Evolutionary conservation across 1,139 yeast genomes (phyloP).

Genomic region (Yamadazyma epiphylla): DNA sequence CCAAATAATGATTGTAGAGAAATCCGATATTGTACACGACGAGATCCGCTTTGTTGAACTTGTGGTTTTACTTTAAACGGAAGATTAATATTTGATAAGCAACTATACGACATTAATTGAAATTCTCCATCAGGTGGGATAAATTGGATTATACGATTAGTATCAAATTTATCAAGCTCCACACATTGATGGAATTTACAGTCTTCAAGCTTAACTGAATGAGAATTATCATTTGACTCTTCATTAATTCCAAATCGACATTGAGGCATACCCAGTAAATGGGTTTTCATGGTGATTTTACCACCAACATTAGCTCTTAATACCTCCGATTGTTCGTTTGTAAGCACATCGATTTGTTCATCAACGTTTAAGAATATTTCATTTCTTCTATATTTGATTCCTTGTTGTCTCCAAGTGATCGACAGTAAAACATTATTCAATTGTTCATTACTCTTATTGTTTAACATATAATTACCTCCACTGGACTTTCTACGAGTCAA

Average conservation of each 20-base stretch:
- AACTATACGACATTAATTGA: constrained; percentile 76
- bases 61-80: constrained; percentile 74
- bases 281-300: constrained; percentile 65
- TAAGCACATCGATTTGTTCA: constrained; percentile 69
- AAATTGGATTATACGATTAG: constrained; percentile 75
- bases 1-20: constrained; percentile 63
- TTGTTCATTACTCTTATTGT: constrained; percentile 11
- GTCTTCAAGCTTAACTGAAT: constrained; percentile 68
- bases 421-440: constrained; percentile 8
- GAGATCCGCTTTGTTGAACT: constrained; percentile 50
- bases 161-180: constrained; percentile 74
- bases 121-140: constrained; percentile 94
- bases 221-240: constrained; percentile 16
- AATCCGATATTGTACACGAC: constrained; percentile 53
- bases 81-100: constrained; percentile 51
- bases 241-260: constrained; percentile 58
- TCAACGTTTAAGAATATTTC: constrained; percentile 75
- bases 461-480: constrained; percentile 7
- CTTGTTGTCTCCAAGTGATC: constrained; percentile 66
- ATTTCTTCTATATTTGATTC: constrained; percentile 76
- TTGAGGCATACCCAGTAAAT: constrained; percentile 70
- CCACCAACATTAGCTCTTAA: constrained; percentile 79
- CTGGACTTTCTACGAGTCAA: constrained; percentile 12
- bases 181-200: constrained; percentile 92
- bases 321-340: constrained; percentile 57